Base-by-base conservation (phyloP, 106 monocot species). In the Platanthera zijinensis region DNA sequence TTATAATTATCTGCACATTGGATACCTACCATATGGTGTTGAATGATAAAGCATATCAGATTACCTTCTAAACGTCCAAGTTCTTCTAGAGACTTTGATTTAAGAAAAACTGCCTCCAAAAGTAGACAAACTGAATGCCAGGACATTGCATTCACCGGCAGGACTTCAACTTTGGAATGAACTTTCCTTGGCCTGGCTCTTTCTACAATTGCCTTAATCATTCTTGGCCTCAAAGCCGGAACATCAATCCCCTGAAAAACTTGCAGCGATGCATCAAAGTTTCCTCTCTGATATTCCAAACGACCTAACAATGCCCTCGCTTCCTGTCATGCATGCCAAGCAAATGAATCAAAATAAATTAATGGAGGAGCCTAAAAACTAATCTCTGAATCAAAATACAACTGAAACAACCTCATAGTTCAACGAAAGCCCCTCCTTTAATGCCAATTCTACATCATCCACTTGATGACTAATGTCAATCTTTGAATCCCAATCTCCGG, bases 211-310 rank as follows among this genome's bases (percentile, higher is more conserved):
- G 90, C 92, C 68, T 79, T 95, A 11, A 80, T 66, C 88, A 95
- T 83, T 82, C 72, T 78, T 13, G 92, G 84, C 66, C 83, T 85
- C 76, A 95, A 68, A 15, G 73, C 86, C 53, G 53, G 57, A 17
- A 90, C 56, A 69, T 95, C 92, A 57, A 95, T 95, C 25, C 92
- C 95, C 64, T 92, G 86, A 81, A 95, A 89, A 48, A 95, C 95
- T 72, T 92, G 92, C 74, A 95, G 67, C 75, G 95, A 89, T 15
- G 92, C 95, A 80, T 92, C 88, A 73, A 90, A 85, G 61, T 95
- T 95, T 39, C 95, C 92, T 63, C 81, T 85, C 72, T 95, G 92
- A 80, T 89, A 90, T 77, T 95, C 95, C 76, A 95, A 75, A 67
- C 92, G 80, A 10, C 95, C 95, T 47, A 95, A 78, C 80, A 95